Base-by-base conservation (phyloP, 2,329 filamentous ascomycete genomes). In the Diaporthe humulicola region DNA sequence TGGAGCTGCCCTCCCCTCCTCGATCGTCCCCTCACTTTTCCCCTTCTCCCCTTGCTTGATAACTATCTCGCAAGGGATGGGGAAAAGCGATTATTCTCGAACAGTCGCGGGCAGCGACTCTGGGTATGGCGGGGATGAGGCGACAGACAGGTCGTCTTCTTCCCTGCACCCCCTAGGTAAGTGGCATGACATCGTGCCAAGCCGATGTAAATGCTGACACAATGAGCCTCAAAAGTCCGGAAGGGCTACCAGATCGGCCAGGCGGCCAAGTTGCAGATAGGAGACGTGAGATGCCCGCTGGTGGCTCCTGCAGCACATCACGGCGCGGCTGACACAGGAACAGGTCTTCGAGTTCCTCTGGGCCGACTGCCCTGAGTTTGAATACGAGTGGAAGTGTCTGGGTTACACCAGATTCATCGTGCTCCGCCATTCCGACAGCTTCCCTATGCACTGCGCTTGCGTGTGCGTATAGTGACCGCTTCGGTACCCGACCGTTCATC, bases 261-360 rank as follows among this genome's bases (percentile, higher is more conserved):
- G 56, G 81, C 81, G 42, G 80, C 81, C 10, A 81, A 80, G 73
- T 76, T 84, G 66, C 80, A 84, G 73, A 78, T 84, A 67, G 82
- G 82, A 77, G 82, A 84, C 76, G 82, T 84, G 74, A 81, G 82
- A n/a, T 80, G 38, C 19, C 67, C 17, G 17, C 57, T 38, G 17
- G 14, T 38, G 3, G 60, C 22, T 33, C 33, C 52, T 71, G n/a
- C 70, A 57, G 71, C 77, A 66, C 76, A 75, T 66, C 45, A 58
- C 73, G 28, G 25, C 33, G 36, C 15, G 36, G 42, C 58, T 42
- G 48, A 69, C 57, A 48, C 3, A 12, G 19, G 48, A 69, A 25
- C 61, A 83, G 82, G 82, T 83, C 28, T 84, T 84, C 74, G 82
- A 84, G 71, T 84, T 84, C 73, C 81, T 84, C n/a, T 84, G 82